Conservation (phyloP, 768 basidiomycete genomes). For the Russula compacta region DNA sequence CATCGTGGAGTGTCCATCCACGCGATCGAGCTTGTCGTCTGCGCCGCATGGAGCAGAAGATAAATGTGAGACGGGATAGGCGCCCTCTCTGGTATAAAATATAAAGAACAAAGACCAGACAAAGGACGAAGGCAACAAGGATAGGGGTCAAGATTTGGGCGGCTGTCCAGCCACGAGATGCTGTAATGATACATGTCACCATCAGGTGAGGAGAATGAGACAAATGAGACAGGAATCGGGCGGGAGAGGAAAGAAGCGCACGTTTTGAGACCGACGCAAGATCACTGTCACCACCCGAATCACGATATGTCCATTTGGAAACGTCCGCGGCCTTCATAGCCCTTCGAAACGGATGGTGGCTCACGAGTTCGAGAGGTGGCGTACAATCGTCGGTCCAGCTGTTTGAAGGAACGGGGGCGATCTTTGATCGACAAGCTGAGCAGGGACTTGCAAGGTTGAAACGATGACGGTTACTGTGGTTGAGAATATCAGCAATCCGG, state of each 20-base stretch:
- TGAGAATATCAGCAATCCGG: background rate
- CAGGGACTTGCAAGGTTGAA: background rate
- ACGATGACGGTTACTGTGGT: background rate
- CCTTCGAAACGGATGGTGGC: background rate
- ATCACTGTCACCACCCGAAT: background rate
- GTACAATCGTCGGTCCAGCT: background rate
- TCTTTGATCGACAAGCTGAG: background rate
- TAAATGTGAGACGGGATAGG: background rate
- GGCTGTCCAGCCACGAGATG: conserved; percentile 1
- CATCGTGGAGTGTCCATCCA: background rate
- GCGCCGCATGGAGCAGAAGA: conserved; percentile 1
- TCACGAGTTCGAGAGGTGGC: background rate
- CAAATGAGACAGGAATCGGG: background rate
- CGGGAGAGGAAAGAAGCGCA: background rate
- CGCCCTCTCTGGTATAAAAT: background rate
- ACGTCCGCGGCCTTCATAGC: conserved; percentile 3
- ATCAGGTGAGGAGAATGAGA: background rate
- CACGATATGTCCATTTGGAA: background rate
- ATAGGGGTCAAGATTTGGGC: conserved; percentile 13
- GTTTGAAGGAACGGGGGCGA: background rate
- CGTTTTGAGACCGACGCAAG: background rate
- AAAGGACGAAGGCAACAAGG: background rate
- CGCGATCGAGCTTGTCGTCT: background rate
- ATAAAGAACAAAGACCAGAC: background rate
- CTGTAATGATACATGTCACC: conserved; percentile 13